Evolutionary conservation across 2,329 filamentous ascomycete genomes (phyloP), one percentile per base, ranked within the genome.

Genomic region (Cladosporium sp.): DNA sequence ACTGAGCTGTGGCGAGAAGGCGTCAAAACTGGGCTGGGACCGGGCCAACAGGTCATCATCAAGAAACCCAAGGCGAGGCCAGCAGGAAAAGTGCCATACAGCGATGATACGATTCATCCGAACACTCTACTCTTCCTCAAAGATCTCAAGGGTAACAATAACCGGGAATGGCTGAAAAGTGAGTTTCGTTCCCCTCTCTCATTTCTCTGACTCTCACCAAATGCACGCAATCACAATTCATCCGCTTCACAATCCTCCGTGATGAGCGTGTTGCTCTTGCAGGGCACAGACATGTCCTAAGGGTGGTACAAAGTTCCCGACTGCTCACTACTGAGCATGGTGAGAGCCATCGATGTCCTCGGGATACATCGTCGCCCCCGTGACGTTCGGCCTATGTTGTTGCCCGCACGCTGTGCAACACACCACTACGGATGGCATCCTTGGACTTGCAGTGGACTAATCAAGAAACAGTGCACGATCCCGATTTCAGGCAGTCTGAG

Each of bases 401-500:
- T 15, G 27, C 4, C 27, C 27, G 18, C 16, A 7, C 13, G 16
- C n/a, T 25, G 36, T 48, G 45, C 27, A 15, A 48, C 45, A 48
- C 38, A 33, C 25, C 33, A 18, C 27, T 15, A 16, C 45, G 15
- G 27, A 35, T 6, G n/a, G n/a, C n/a, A n/a, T 40, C 36, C 35
- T 33, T 40, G 25, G 16, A 13, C n/a, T 20, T 40, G 45, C 29
- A 48, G 36, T 16, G 25, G 36, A 33, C 45, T 48, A 27, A 48
- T 27, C 18, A 15, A 40, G 45, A 27, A 7, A 27, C 41, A 93
- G 88, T 82, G 61, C 81, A 93, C 65, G 88, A 95, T 66, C 77
- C 78, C 38, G 86, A 94, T 59, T 95, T 87, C 65, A 80, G 90
- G 52, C 77, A 83, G 49, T 81, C 89, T 1, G 78, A 90, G 51